Evolutionary conservation across 2,329 filamentous ascomycete genomes (phyloP).

Genomic region (Cercospora brassicicola): DNA sequence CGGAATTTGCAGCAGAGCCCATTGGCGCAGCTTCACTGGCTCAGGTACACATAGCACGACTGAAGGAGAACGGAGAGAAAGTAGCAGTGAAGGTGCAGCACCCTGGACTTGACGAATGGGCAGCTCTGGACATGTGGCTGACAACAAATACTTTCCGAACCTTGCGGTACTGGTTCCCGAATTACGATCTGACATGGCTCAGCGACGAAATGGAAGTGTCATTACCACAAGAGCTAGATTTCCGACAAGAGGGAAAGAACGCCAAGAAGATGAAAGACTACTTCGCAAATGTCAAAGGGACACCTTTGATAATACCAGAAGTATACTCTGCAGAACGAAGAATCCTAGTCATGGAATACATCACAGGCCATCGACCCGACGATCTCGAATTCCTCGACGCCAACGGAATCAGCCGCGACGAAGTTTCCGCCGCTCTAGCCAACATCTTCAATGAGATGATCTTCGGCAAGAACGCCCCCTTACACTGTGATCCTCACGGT

Average conservation of each 20-base stretch:
- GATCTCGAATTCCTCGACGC: constrained; percentile 83
- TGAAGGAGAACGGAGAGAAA: constrained; percentile 77
- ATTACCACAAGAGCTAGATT: constrained; percentile 88
- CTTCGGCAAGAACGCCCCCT: constrained; percentile 80
- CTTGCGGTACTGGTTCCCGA: constrained; percentile 89
- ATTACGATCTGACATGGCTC: constrained; percentile 96
- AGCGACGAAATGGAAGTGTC: constrained; percentile 90
- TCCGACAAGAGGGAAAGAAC: constrained; percentile 80
- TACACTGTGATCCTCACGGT: constrained; percentile 96
- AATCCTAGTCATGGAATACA: constrained; percentile 92
- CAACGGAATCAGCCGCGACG: constrained; percentile 87
- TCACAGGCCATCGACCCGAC: constrained; percentile 82
- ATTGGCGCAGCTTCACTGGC: constrained; percentile 92
- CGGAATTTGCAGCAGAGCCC: constrained; percentile 74
- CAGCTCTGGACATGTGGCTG: constrained; percentile 79
- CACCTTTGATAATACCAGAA: constrained; percentile 84
- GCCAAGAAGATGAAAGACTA: constrained; percentile 76
- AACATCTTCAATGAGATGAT: constrained; percentile 99
- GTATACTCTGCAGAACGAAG: constrained; percentile 87
- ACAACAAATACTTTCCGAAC: constrained; percentile 88
- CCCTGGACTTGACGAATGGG: constrained; percentile 84
- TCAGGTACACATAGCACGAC: constrained; percentile 84
- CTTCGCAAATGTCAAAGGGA: constrained; percentile 69
- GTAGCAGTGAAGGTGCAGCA: constrained; percentile 98
- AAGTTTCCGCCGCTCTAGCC: constrained; percentile 87